phyloP scores from a whole-genome alignment of 306 rosid species.

The Ochetophila trinervis region DNA sequence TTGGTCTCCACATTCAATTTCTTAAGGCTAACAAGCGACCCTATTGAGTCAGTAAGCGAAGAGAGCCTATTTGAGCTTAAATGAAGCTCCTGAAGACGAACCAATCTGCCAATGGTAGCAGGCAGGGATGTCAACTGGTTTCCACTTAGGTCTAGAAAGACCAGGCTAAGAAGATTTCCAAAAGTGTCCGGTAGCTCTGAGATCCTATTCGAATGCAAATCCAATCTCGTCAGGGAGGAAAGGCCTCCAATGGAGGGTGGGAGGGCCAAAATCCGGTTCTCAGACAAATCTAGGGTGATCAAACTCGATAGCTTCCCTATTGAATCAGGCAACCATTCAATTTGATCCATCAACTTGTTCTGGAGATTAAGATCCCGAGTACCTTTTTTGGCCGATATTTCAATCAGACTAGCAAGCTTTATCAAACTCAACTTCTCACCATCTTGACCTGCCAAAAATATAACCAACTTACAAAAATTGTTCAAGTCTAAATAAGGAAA shows the following conservation, averaged over 20 bases:
- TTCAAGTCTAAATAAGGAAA: too few relatives aligned
- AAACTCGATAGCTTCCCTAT: slow-evolving; percentile 75
- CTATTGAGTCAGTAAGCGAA: slow-evolving; percentile 61
- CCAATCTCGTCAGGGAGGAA: slow-evolving; percentile 62
- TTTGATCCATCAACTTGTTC: slow-evolving; percentile 66
- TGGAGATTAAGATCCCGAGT: slow-evolving; percentile 56
- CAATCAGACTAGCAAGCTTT: slow-evolving; percentile 74
- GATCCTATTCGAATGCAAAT: slow-evolving; percentile 67
- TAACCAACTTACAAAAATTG: background rate
- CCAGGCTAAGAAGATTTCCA: slow-evolving; percentile 62
- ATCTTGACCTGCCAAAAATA: slow-evolving; percentile 60
- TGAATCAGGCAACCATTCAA: slow-evolving; percentile 87
- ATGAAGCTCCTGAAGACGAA: slow-evolving; percentile 70
- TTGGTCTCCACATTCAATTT: slow-evolving; percentile 70
- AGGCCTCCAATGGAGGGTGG: slow-evolving; percentile 77
- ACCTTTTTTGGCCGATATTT: slow-evolving; percentile 71
- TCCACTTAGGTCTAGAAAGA: slow-evolving; percentile 59
- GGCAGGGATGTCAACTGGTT: slow-evolving; percentile 59
- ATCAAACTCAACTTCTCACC: slow-evolving; percentile 77
- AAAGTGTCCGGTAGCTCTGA: slow-evolving; percentile 58
- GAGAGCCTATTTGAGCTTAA: slow-evolving; percentile 70
- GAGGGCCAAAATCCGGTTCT: slow-evolving; percentile 61
- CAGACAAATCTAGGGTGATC: slow-evolving; percentile 75
- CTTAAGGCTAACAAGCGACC: slow-evolving; percentile 64
- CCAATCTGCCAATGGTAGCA: slow-evolving; percentile 63